Conservation (phyloP, 371 early-diverging fungal species). For the Actinomortierella ambigua region DNA sequence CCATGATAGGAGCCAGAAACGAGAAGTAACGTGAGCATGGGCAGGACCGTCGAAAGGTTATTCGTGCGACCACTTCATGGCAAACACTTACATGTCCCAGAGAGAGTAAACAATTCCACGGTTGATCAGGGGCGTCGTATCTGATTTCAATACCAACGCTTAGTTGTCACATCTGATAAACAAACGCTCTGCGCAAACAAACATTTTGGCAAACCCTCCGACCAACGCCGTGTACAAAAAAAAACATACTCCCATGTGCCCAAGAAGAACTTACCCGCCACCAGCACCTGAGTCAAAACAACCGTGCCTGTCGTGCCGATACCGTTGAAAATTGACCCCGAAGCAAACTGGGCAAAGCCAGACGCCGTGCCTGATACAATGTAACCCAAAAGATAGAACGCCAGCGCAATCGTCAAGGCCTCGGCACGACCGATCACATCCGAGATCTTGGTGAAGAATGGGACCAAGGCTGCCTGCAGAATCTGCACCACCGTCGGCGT, state of each 20-base stretch:
- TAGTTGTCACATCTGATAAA: background rate
- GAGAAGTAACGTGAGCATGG: slow-evolving; percentile 26
- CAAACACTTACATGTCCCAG: slow-evolving; percentile 8
- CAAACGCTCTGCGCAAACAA: too few relatives aligned
- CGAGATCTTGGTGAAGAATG: slow-evolving; percentile 45
- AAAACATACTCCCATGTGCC: too few relatives aligned
- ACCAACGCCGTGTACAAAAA: too few relatives aligned
- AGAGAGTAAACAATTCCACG: slow-evolving; percentile 11
- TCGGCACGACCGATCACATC: slow-evolving; percentile 46
- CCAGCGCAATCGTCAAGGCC: slow-evolving; percentile 24
- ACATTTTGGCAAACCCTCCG: too few relatives aligned
- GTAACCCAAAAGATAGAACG: slow-evolving; percentile 36
- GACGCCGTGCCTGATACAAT: slow-evolving; percentile 27
- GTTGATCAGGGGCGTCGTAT: slow-evolving; percentile 11
- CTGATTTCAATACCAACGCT: background rate
- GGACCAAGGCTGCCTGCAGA: slow-evolving; percentile 40
- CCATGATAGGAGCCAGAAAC: too few relatives aligned
- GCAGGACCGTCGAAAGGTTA: too few relatives aligned
- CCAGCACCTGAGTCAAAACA: slow-evolving; percentile 41
- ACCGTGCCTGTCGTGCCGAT: slow-evolving; percentile 41
- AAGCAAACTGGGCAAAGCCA: slow-evolving; percentile 30
- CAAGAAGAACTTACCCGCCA: slow-evolving; percentile 31
- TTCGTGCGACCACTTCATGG: slow-evolving; percentile 10
- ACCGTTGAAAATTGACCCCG: slow-evolving; percentile 46
- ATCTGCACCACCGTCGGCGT: slow-evolving; percentile 36